Conservation (phyloP, 257 asterid species). For the Pogostemon cablin region DNA sequence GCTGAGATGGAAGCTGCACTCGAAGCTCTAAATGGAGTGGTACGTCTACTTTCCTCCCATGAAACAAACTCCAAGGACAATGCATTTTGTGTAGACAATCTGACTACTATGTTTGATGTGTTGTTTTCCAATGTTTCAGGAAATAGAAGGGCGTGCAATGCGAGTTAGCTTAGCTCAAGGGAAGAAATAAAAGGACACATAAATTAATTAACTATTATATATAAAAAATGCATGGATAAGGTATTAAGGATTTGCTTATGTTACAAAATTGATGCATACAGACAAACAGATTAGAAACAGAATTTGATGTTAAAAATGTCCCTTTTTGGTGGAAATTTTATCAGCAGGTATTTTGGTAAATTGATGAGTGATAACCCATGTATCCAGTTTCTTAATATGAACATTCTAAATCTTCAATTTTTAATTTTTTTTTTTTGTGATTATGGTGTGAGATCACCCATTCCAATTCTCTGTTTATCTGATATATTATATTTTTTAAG, state of each 20-base stretch:
- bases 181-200: slow-evolving; percentile 51
- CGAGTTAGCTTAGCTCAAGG: slow-evolving; percentile 83
- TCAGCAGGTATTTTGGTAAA: too few relatives aligned
- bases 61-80: neutral
- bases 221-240: neutral
- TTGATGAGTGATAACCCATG: too few relatives aligned
- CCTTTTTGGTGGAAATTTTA: too few relatives aligned
- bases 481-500: too few relatives aligned
- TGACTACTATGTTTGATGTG: neutral
- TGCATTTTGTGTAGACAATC: neutral
- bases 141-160: slow-evolving; percentile 75
- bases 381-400: neutral
- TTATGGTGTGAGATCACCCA: too few relatives aligned
- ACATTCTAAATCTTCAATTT: neutral
- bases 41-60: slow-evolving; percentile 25
- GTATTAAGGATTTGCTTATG: slow-evolving; percentile 13
- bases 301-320: neutral
- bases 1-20: slow-evolving; percentile 81
- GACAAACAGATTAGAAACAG: neutral
- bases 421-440: too few relatives aligned
- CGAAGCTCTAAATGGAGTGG: slow-evolving; percentile 78
- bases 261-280: neutral
- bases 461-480: too few relatives aligned
- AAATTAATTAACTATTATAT: neutral
- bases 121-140: slow-evolving; percentile 47